Base-by-base conservation (phyloP, 1,139 yeast species). In the Yarrowia galli region DNA sequence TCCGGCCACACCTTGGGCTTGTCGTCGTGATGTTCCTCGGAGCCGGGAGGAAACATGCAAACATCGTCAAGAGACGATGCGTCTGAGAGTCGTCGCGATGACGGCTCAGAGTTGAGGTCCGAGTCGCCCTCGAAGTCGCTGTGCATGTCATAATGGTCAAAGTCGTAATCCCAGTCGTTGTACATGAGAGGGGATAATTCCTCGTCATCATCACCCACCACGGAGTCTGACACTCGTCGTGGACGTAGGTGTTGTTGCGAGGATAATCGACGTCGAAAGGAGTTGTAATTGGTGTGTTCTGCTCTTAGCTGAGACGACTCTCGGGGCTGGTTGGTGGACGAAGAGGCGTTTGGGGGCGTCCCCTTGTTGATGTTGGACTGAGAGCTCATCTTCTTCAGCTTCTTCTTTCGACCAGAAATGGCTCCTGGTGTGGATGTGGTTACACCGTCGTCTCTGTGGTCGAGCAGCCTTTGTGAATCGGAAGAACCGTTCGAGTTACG, bases 41-140 rank as follows among this genome's bases (percentile, higher is more conserved):
- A 81, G 64, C 85, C 89, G 38, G 89, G 76, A 0, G 96, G 96
- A 75, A 90, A 85, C 66, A 61, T 61, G 75, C 96, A 91, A 43
- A 95, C 99, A 77, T 95, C 98, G 75, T 89, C 93, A 69, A 93
- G 79, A 0, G 97, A 89, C 8, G 95, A 87, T 13, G 82, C 81
- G 69, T 87, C 88, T 36, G 92, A 86, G 18, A 89, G 83, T 71
- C 93, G 84, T 69, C 92, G 86, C 18, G 91, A 85, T 0, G 89
- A 83, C 1, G 66, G 66, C 45, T 61, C 66, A 9, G 66, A 61
- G 46, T 61, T 61, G 56, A 61, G 56, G 15, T 61, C 66, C 8
- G 66, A 61, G 46, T 61, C 66, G 22, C 66, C 54, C 22, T 45
- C 65, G 22, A 45, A 43, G 53, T 43, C 53, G n/a, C 65, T 46